Conservation (phyloP, 495 filamentous ascomycete genomes). For the Sabuloglossum arenarium region DNA sequence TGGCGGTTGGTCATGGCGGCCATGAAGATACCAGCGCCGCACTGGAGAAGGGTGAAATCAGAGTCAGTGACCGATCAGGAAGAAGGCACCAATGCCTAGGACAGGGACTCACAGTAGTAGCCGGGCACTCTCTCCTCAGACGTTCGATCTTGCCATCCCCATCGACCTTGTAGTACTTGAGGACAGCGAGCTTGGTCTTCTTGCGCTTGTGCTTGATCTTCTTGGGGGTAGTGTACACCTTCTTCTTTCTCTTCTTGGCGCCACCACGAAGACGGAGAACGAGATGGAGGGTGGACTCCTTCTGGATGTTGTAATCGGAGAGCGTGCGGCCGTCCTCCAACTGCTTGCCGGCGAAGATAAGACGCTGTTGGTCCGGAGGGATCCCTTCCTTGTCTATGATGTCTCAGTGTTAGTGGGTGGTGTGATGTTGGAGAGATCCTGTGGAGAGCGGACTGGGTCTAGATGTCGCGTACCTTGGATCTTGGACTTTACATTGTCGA, state of each 20-base stretch:
- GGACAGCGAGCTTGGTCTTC: constrained; percentile 97
- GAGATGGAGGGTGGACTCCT: constrained; percentile 97
- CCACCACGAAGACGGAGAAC: constrained; percentile 93
- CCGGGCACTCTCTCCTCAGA: constrained; percentile 89
- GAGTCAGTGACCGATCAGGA: constrained; percentile 45
- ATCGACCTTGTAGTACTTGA: constrained; percentile 99
- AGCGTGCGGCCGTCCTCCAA: constrained; percentile 98
- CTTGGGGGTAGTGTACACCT: constrained; percentile 99
- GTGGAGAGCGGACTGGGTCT: too few relatives aligned
- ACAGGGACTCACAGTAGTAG: constrained; percentile 54
- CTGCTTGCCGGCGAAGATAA: constrained; percentile 99
- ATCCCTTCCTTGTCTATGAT: constrained; percentile 93
- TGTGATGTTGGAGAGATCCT: background rate
- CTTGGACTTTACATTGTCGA: constrained; percentile 99
- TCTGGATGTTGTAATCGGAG: constrained; percentile 99
- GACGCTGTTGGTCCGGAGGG: constrained; percentile 97
- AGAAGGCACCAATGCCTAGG: constrained; percentile 88
- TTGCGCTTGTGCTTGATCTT: constrained; percentile 99
- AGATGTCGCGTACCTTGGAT: constrained; percentile 43
- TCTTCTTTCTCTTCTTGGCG: constrained; percentile 99
- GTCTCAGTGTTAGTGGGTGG: background rate
- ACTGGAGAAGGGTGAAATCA: constrained; percentile 30
- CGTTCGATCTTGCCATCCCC: constrained; percentile 99
- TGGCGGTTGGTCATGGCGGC: constrained; percentile 98
- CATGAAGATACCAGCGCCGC: constrained; percentile 99